These are phyloP conservation scores for Rhododendron kiyosumense DNA, from an alignment of 148 eudicot species.

Conservation along the genomic window DNA sequence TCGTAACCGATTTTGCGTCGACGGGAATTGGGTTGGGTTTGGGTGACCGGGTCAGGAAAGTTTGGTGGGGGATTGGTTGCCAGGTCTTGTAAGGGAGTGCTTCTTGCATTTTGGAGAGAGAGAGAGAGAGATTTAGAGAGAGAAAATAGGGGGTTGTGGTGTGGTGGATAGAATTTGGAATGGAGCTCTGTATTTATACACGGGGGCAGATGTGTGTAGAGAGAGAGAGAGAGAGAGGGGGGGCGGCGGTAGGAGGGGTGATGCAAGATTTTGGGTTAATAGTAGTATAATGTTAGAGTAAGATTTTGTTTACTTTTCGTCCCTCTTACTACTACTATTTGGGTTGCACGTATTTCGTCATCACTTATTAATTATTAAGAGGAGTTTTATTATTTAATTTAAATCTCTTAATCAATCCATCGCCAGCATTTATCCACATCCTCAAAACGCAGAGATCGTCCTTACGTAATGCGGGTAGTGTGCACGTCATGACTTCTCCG, in stretches of 20 bases:
- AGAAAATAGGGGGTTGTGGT: background rate
- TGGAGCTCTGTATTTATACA: background rate
- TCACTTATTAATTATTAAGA: background rate
- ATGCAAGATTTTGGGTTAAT: background rate
- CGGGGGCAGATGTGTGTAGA: background rate
- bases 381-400: background rate
- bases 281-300: too few relatives aligned
- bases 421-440: background rate
- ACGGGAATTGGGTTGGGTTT: background rate
- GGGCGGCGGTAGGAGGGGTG: background rate
- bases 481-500: background rate
- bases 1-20: background rate
- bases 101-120: conserved; percentile 28
- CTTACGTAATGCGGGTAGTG: background rate
- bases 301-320: background rate
- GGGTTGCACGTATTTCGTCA: background rate
- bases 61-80: background rate
- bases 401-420: background rate
- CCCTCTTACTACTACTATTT: background rate
- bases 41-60: background rate
- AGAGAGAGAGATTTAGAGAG: conserved; percentile 14
- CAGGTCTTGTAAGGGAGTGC: conserved; percentile 34
- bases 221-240: background rate
- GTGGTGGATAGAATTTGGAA: background rate
- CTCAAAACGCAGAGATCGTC: background rate